A percentile compares a stretch with the other conserved stretches of the same genome.
Conservation (phyloP, 202 grass and related monocot genomes). For the Digitaria exilis region DNA sequence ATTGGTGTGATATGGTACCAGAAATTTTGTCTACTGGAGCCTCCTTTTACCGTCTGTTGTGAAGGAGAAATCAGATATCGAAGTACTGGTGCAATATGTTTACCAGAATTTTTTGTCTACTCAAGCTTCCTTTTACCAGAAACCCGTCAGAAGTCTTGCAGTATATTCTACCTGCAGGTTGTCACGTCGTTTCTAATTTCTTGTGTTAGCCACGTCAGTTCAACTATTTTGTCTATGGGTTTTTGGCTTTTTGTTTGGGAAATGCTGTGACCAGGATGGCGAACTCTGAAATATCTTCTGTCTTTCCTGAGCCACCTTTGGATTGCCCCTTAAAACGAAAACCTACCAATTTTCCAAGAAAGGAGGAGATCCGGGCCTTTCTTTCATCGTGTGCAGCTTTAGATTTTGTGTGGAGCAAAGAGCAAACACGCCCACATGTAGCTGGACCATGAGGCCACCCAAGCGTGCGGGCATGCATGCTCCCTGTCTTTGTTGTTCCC, state of each 20-base stretch:
- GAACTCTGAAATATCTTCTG: too few relatives aligned
- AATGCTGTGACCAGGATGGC: too few relatives aligned
- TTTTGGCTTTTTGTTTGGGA: too few relatives aligned
- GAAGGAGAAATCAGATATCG: slow-evolving; percentile 23
- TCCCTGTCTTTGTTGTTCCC: slow-evolving; percentile 25
- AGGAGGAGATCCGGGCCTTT: slow-evolving; percentile 5
- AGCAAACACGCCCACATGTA: slow-evolving; percentile 37
- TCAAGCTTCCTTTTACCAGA: not conserved
- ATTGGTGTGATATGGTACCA: not conserved
- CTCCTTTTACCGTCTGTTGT: not conserved
- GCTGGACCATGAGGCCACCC: slow-evolving; percentile 28
- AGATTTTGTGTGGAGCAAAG: slow-evolving; percentile 6
- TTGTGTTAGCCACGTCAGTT: too few relatives aligned
- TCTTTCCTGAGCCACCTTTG: not conserved
- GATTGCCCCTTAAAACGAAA: not conserved
- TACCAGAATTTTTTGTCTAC: slow-evolving; percentile 20
- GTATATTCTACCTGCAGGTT: not conserved
- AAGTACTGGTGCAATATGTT: not conserved
- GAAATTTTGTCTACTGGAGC: slow-evolving; percentile 25
- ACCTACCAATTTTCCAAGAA: slow-evolving; percentile 3
- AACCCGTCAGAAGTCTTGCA: not conserved
- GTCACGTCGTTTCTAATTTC: not conserved
- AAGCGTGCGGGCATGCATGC: slow-evolving; percentile 26
- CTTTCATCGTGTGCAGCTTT: slow-evolving; percentile 20
- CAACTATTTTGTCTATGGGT: too few relatives aligned